Evolutionary conservation across 306 rosid genomes (phyloP).

Genomic region (Gillenia trifoliata): DNA sequence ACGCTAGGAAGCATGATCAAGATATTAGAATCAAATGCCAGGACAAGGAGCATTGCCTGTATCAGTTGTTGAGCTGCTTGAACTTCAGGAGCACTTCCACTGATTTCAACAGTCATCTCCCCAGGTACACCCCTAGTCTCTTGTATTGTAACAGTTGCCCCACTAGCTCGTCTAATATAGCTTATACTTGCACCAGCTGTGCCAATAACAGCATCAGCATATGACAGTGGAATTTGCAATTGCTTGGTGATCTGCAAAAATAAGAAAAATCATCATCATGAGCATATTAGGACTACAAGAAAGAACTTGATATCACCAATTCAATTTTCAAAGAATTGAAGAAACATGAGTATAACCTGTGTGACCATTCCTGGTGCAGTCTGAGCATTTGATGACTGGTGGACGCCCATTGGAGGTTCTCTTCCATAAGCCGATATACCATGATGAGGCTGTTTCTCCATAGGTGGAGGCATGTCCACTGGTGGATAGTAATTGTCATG

Average conservation of each 20-base stretch:
- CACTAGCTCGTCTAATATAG: slow-evolving; percentile 94
- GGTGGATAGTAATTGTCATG: slow-evolving; percentile 73
- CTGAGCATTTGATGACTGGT: slow-evolving; percentile 63
- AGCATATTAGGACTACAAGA: not conserved
- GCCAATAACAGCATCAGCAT: slow-evolving; percentile 97
- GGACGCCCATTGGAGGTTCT: slow-evolving; percentile 69
- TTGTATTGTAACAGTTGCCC: slow-evolving; percentile 91
- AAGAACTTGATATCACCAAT: not conserved
- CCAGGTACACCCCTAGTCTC: slow-evolving; percentile 98
- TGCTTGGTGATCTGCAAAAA: slow-evolving; percentile 79
- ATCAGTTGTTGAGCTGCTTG: slow-evolving; percentile 96
- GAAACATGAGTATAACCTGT: slow-evolving; percentile 52
- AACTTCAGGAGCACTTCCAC: slow-evolving; percentile 91
- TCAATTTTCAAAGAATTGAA: not conserved
- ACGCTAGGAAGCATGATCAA: not conserved
- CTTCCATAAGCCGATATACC: slow-evolving; percentile 96
- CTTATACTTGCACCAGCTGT: slow-evolving; percentile 93
- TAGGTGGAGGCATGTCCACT: slow-evolving; percentile 64
- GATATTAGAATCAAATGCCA: not conserved
- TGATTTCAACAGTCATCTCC: slow-evolving; percentile 98
- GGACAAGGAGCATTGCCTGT: slow-evolving; percentile 54
- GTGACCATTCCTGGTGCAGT: slow-evolving; percentile 75
- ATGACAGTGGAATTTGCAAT: slow-evolving; percentile 91
- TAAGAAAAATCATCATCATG: slow-evolving; percentile 2
- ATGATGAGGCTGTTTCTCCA: slow-evolving; percentile 91